These are phyloP conservation scores for Ophiorrhiza pumila DNA, from an alignment of 257 asterid species.

Conservation along the genomic window DNA sequence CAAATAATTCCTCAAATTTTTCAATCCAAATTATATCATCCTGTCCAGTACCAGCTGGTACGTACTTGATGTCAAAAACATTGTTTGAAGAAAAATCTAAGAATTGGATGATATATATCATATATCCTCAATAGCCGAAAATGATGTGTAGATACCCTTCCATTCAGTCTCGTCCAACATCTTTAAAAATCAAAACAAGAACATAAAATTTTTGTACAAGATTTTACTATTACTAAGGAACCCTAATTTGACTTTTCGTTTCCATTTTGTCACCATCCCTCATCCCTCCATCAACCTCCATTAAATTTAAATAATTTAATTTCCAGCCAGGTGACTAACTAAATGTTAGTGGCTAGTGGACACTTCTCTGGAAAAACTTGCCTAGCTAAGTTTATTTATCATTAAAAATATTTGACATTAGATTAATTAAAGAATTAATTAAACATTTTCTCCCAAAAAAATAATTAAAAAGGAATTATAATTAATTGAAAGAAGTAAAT, in stretches of 20 bases:
- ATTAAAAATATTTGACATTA: too few relatives aligned
- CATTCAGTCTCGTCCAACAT: neutral
- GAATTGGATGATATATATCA: too few relatives aligned
- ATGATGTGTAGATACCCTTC: neutral
- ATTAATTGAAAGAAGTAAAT: too few relatives aligned
- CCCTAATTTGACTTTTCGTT: neutral
- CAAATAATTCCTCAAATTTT: neutral
- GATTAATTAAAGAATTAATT: too few relatives aligned
- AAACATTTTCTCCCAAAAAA: too few relatives aligned
- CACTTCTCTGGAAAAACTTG: too few relatives aligned
- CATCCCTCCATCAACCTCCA: neutral
- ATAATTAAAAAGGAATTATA: too few relatives aligned
- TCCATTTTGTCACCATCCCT: neutral
- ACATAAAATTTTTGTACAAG: neutral
- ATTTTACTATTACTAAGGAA: neutral
- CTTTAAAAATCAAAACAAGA: neutral
- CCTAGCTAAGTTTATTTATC: too few relatives aligned
- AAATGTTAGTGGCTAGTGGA: too few relatives aligned
- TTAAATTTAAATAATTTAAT: too few relatives aligned
- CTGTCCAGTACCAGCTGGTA: neutral
- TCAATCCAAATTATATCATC: neutral
- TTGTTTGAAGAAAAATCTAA: neutral
- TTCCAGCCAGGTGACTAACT: neutral
- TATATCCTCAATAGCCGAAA: conserved; percentile 8
- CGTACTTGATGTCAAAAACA: neutral